Conservation (phyloP, 2,329 filamentous ascomycete species). For the Aspergillus transmontanensis region DNA sequence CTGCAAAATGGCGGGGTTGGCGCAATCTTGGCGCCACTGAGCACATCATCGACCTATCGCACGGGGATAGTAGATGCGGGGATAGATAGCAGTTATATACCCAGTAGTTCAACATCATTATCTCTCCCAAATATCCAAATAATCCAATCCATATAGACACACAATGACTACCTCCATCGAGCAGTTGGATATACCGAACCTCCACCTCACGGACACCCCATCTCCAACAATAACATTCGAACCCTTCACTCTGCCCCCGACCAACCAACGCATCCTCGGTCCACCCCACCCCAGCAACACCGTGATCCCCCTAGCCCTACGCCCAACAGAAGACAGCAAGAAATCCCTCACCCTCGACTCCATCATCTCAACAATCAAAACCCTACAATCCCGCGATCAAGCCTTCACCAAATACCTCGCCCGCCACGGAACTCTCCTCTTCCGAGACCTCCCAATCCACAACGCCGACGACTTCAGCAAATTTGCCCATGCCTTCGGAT, state of each 20-base stretch:
- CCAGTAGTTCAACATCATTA: neutral
- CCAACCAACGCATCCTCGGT: constrained; percentile 47
- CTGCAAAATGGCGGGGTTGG: constrained; percentile 3
- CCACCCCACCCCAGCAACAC: constrained; percentile 42
- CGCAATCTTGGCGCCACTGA: neutral
- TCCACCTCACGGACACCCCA: constrained; percentile 22
- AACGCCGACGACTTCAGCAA: constrained; percentile 50
- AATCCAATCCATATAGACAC: neutral
- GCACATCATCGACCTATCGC: neutral
- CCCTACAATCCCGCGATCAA: constrained; percentile 34
- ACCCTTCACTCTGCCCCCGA: constrained; percentile 42
- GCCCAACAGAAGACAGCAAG: constrained; percentile 30
- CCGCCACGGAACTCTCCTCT: constrained; percentile 51
- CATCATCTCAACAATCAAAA: constrained; percentile 41
- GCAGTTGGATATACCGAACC: constrained; percentile 5
- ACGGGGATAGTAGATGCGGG: neutral
- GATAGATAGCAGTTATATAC: neutral
- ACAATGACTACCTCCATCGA: neutral
- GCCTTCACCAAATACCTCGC: constrained; percentile 47
- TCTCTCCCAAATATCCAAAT: neutral
- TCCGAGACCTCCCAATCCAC: constrained; percentile 50
- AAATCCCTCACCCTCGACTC: constrained; percentile 32
- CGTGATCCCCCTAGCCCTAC: constrained; percentile 44
- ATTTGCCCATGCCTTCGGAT: constrained; percentile 55
- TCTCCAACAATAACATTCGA: constrained; percentile 34